Conservation (phyloP, 83 land plant species). For the Picea engelmannii region DNA sequence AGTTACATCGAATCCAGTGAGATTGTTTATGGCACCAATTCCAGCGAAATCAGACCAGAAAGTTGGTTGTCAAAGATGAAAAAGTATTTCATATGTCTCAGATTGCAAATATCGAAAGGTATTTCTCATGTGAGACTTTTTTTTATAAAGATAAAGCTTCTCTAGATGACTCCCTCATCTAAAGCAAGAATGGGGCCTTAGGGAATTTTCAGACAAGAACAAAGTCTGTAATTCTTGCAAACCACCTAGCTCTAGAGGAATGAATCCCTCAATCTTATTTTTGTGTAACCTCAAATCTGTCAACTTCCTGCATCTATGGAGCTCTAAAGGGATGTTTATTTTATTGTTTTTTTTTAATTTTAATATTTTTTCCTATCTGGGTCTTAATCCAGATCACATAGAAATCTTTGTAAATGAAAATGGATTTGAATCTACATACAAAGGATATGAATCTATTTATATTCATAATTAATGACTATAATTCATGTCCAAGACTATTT, state of each 20-base stretch:
- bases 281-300: not conserved
- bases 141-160: slow-evolving; percentile 15
- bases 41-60: slow-evolving; percentile 46
- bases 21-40: slow-evolving; percentile 47
- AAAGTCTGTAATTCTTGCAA: no score
- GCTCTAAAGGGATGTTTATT: slow-evolving; percentile 7
- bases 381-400: no score
- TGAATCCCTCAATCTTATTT: slow-evolving; percentile 54
- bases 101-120: slow-evolving; percentile 44
- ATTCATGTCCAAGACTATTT: no score
- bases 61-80: slow-evolving; percentile 45
- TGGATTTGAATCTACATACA: no score
- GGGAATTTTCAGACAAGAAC: not conserved
- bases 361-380: no score
- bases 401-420: no score
- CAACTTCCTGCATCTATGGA: no score
- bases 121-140: slow-evolving; percentile 64
- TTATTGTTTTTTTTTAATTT: no score
- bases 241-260: slow-evolving; percentile 36
- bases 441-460: no score
- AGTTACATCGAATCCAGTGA: slow-evolving; percentile 45
- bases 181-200: slow-evolving; percentile 64
- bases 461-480: no score
- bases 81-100: slow-evolving; percentile 29
- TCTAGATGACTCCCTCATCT: slow-evolving; percentile 28